Evolutionary conservation across 2,329 filamentous ascomycete genomes (phyloP).

Genomic region (Xylariaceae sp.): DNA sequence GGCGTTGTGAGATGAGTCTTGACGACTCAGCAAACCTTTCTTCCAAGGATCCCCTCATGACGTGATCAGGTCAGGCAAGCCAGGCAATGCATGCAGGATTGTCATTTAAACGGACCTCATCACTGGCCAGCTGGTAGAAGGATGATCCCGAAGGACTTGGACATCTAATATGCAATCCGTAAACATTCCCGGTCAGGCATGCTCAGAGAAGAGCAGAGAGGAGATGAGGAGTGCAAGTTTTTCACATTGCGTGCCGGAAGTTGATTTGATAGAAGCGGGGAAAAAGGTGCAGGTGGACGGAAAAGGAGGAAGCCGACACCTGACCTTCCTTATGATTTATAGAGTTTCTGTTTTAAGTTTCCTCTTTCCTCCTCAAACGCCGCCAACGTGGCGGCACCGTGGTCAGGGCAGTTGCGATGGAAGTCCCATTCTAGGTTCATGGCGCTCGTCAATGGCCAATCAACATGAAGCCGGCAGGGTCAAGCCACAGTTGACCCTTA

Average conservation of each 20-base stretch:
- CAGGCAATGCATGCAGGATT: background rate
- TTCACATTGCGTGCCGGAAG: too few species aligned
- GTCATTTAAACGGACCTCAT: background rate
- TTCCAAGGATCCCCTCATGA: background rate
- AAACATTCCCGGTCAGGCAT: background rate
- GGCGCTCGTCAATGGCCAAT: slow-evolving; percentile 6
- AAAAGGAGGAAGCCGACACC: too few species aligned
- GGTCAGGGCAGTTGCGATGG: too few species aligned
- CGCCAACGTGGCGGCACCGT: too few species aligned
- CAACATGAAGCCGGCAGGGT: background rate
- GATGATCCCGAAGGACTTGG: background rate
- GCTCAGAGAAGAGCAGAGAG: background rate
- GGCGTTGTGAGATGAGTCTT: background rate
- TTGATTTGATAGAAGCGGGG: too few species aligned
- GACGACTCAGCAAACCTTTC: background rate
- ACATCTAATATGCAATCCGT: background rate
- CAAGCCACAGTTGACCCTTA: slow-evolving; percentile 4
- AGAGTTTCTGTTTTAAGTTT: too few species aligned
- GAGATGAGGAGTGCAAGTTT: background rate
- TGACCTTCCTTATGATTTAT: too few species aligned
- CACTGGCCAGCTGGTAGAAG: background rate
- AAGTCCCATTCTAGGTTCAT: too few species aligned
- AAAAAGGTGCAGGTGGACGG: too few species aligned
- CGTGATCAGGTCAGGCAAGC: background rate
- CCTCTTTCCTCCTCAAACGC: too few species aligned